Evolutionary conservation across 2,329 filamentous ascomycete species (phyloP), one percentile per base, ranked within the genome.

Genomic region (Metarhizium sp.): DNA sequence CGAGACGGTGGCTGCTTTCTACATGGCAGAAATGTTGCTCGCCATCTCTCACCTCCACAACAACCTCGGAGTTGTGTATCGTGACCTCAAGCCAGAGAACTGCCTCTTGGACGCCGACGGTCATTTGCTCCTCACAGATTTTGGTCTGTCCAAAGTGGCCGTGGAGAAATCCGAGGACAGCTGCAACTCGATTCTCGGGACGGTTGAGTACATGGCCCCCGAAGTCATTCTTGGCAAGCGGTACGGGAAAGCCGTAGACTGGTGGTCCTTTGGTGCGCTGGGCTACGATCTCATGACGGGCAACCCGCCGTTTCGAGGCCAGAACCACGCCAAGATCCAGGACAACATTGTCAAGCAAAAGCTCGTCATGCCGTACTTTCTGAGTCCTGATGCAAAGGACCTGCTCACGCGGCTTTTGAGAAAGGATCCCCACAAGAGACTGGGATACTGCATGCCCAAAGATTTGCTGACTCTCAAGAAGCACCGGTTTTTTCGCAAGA

Each of bases 131-230:
- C 80, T 99, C 32, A 97, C 95, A 1, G 95, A 99, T 71, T 99
- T 99, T 69, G 94, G 94, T 4, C 81, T 99, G 18, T 95, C 90
- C 73, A 99, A 99, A 73, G 94, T 97, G 36, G 86, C 92, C 1
- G 80, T 94, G 16, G 86, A 91, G 56, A 65, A 66, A 20, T 64
- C 66, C 3, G 56, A 56, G 48, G 84, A 84, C 46, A 75, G 70
- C 55, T 96, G 92, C 78, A 90, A 91, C 72, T 96, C 90, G 46
- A 87, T 96, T 61, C 83, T 96, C 10, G 94, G 94, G 52, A 99
- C 94, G 0, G 87, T 96, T 57, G 94, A 97, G 69, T 99, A 99
- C 79, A 99, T 99, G 94, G 95, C 94, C 0, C 94, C 94, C 1
- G 94, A 99, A 73, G 88, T 99, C 52, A 84, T 99, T 58, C 81